These are phyloP conservation scores for Termitomyces sp. DNA, from an alignment of 768 basidiomycete species.

Conservation along the genomic window DNA sequence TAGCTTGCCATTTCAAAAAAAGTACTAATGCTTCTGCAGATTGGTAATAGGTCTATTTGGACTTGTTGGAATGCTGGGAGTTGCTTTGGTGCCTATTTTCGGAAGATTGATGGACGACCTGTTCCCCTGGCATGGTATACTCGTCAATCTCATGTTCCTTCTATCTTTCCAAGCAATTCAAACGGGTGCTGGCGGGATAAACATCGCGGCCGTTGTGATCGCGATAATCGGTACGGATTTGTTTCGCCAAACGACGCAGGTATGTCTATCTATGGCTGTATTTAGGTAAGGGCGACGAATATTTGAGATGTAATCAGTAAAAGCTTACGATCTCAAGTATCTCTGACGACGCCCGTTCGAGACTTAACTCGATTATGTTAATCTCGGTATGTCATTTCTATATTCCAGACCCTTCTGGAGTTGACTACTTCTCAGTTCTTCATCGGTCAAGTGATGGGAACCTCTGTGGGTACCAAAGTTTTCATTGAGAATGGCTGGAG, in stretches of 20 bases:
- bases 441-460: constrained; percentile 81
- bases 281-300: constrained; percentile 35
- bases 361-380: constrained; percentile 74
- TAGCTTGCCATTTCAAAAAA: neutral
- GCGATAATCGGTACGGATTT: constrained; percentile 68
- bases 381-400: constrained; percentile 40
- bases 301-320: neutral
- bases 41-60: constrained; percentile 69
- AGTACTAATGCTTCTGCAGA: constrained; percentile 15
- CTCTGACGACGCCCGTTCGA: constrained; percentile 46
- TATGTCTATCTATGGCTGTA: constrained; percentile 56
- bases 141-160: constrained; percentile 45
- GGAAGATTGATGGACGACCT: constrained; percentile 67
- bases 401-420: neutral
- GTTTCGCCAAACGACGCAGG: constrained; percentile 70
- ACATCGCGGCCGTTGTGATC: constrained; percentile 65
- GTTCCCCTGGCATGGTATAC: constrained; percentile 73
- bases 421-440: constrained; percentile 38
- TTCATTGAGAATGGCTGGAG: constrained; percentile 72
- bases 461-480: constrained; percentile 65
- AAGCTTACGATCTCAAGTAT: constrained; percentile 22
- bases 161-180: constrained; percentile 57
- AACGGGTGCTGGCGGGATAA: constrained; percentile 62
- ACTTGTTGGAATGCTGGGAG: constrained; percentile 67
- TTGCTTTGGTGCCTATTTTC: constrained; percentile 60